Evolutionary conservation across 768 basidiomycete species (phyloP), one percentile per base, ranked within the genome.

Genomic region (Calvatia gigantea): DNA sequence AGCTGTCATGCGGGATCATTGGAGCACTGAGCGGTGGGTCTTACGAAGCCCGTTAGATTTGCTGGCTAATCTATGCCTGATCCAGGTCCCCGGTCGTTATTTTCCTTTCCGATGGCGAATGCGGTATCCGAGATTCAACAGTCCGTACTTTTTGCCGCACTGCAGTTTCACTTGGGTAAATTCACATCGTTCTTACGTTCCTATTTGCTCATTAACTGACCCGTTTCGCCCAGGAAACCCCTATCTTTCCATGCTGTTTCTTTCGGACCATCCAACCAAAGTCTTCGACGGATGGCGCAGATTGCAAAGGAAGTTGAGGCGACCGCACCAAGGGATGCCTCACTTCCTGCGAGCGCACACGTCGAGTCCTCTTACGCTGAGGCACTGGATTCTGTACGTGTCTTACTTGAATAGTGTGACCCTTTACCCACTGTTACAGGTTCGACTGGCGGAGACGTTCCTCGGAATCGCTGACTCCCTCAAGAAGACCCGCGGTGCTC

Each of bases 101-200:
- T 51, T 85, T 84, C 65, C 69, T 83, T 7, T 84, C 83, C 1
- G 83, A 83, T 55, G 83, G 83, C 1, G 75, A 82, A 67, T 78
- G 77, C 43, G 11, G 27, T 7, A 67, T 82, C 27, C 44, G 43
- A 0, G 82, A 84, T 33, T 23, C 64, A 7, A 62, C 64, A 0
- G 65, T 81, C 44, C 72, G 74, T 15, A 70, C 74, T 57, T 53
- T 81, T 1, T 76, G 77, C 56, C 73, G 73, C 11, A 56, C 68
- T 2, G 71, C 79, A 0, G 60, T 78, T 38, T 68, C 72, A 31
- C 71, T 73, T 3, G 80, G 83, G 77, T 81, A 31, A 45, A 51
- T n/a, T n/a, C n/a, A 9, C 21, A 42, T 15, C 8, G 6, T 29
- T 6, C 28, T 12, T 29, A 6, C 50, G 41, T 23, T 21, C 17